phyloP scores from a whole-genome alignment of 768 basidiomycete genomes.

The Russula dissimulans region DNA sequence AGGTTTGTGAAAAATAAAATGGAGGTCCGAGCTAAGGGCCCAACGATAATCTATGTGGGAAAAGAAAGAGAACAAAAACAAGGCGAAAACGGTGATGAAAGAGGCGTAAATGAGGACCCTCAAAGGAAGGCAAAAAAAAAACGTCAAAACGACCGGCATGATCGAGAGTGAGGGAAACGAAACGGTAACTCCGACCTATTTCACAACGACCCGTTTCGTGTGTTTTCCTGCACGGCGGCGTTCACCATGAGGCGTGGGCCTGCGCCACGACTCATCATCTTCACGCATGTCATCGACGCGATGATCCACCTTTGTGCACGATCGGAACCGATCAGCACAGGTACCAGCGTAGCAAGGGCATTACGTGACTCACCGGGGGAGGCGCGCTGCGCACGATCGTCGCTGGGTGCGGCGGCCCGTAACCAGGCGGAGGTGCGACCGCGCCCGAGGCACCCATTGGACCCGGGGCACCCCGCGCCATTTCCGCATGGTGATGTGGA shows the following conservation, averaged over 20 bases:
- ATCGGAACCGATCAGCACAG: conserved; percentile 14
- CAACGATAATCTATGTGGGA: neutral
- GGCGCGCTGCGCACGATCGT: conserved; percentile 13
- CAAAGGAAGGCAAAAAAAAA: neutral
- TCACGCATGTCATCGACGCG: conserved; percentile 40
- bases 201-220: conserved; percentile 55
- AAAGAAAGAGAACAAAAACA: neutral
- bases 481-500: conserved; percentile 29
- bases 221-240: conserved; percentile 74
- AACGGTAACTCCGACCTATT: conserved; percentile 13
- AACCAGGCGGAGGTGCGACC: conserved; percentile 25
- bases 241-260: conserved; percentile 65
- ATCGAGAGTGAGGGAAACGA: neutral
- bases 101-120: neutral
- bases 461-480: conserved; percentile 23
- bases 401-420: conserved; percentile 14
- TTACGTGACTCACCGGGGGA: conserved; percentile 15
- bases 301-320: conserved; percentile 16
- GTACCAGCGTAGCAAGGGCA: conserved; percentile 3
- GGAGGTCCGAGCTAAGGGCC: neutral
- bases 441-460: conserved; percentile 15
- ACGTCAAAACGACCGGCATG: conserved; percentile 3
- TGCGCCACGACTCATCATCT: conserved; percentile 56
- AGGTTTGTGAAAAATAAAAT: neutral
- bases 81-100: neutral